Evolutionary conservation across 2,329 filamentous ascomycete species (phyloP), one percentile per base, ranked within the genome.

Genomic region (Colletotrichum camelliae): DNA sequence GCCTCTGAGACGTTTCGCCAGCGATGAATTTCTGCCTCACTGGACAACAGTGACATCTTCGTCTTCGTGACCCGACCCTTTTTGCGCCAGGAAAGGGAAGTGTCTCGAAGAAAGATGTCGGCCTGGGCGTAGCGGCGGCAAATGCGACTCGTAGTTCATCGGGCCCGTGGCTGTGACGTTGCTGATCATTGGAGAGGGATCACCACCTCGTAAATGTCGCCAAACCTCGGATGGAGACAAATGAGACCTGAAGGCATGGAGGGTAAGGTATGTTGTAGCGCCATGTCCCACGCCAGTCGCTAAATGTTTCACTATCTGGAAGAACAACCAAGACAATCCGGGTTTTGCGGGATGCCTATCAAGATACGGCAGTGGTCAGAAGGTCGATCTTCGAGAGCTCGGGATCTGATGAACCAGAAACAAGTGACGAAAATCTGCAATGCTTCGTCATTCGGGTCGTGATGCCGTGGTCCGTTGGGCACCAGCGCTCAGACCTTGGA

Each of bases 181-280:
- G 69, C 27, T 24, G 21, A 29, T 55, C 24, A 37, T 39, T 27
- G 21, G n/a, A 35, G 33, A 72, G 57, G 55, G n/a, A 62, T 57
- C 68, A 61, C 31, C 68, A 43, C 35, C 31, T 58, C 55, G 55
- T 72, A 39, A 67, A 37, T 39, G 31, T 72, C 48, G 60, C 67
- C 60, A 71, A 52, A 52, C 61, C 57, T 67, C 70, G 39, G 29
- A 43, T 27, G 39, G 33, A 48, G 35, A 66, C 15, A 31, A 72
- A 60, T 55, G 21, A 55, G 62, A 39, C 55, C 52, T 16, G 24
- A 37, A 66, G 24, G 27, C 52, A 52, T 58, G 21, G 62, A 72
- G 68, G 55, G 62, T 75, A 67, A 75, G 72, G 71, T 70, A 37
- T 67, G 39, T 67, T 48, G 62, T 70, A 43, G 55, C 39, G 18